These are phyloP conservation scores for Hygrocybe coccinea DNA, from an alignment of 768 basidiomycete species.

Conservation along the genomic window DNA sequence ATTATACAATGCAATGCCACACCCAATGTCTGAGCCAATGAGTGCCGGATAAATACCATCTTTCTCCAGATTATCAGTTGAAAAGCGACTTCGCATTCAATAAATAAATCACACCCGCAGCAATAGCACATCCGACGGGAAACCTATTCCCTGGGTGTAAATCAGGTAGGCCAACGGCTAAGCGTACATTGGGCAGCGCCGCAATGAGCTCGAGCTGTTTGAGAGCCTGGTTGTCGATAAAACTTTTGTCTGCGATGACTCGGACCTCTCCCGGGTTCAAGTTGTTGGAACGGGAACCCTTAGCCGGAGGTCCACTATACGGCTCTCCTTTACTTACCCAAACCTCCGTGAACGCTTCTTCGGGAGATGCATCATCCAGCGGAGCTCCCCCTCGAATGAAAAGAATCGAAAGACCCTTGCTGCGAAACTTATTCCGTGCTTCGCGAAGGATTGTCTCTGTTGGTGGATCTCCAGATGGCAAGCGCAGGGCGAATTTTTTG, in stretches of 20 bases:
- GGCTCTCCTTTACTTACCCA: constrained; percentile 35
- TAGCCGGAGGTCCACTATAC: constrained; percentile 29
- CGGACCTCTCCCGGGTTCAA: constrained; percentile 21
- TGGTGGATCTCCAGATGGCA: constrained; percentile 12
- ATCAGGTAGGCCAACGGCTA: constrained; percentile 37
- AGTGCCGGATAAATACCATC: constrained; percentile 38
- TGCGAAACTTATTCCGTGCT: constrained; percentile 36
- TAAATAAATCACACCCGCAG: not conserved
- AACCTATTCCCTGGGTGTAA: constrained; percentile 37
- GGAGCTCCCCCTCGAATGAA: constrained; percentile 28
- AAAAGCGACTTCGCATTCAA: not conserved
- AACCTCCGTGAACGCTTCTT: constrained; percentile 22
- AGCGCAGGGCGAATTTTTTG: constrained; percentile 27
- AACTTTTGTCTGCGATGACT: constrained; percentile 29
- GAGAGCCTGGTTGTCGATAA: constrained; percentile 29
- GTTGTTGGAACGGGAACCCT: constrained; percentile 1
- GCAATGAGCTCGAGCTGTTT: constrained; percentile 30
- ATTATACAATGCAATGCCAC: constrained; percentile 35
- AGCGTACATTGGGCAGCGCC: constrained; percentile 24
- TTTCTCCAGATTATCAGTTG: constrained; percentile 18
- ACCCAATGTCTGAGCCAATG: constrained; percentile 38
- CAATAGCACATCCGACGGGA: constrained; percentile 23
- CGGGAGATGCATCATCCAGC: constrained; percentile 19
- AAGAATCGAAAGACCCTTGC: constrained; percentile 27
- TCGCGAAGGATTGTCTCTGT: constrained; percentile 29